Percentiles rank a stretch among this genome's conserved stretches.
These are phyloP conservation scores for Claviceps cyperi DNA, from an alignment of 2,329 filamentous ascomycete species.

Conservation along the genomic window DNA sequence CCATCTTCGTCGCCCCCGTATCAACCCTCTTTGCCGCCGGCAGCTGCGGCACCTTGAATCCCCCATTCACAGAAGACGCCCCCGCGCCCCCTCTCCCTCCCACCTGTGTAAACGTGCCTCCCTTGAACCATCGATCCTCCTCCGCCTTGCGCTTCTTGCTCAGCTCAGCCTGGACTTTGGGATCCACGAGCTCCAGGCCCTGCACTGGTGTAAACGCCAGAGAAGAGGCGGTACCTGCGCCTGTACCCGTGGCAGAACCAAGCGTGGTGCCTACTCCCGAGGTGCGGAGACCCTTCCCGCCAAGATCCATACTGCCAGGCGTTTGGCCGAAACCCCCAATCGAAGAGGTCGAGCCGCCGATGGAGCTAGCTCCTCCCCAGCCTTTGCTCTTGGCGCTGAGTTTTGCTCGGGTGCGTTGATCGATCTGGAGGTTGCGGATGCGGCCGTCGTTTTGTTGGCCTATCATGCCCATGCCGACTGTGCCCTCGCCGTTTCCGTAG, in stretches of 20 bases:
- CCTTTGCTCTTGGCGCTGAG: constrained; percentile 91
- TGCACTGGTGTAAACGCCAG: constrained; percentile 92
- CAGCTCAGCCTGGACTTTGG: constrained; percentile 76
- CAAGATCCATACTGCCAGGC: constrained; percentile 49
- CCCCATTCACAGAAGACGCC: constrained; percentile 35
- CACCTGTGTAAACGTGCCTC: constrained; percentile 90
- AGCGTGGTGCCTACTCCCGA: constrained; percentile 66
- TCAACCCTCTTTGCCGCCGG: constrained; percentile 57
- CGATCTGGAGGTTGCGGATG: constrained; percentile 76
- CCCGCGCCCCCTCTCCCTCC: constrained; percentile 24
- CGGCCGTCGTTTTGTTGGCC: constrained; percentile 78
- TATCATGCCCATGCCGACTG: constrained; percentile 88
- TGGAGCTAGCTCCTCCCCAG: constrained; percentile 63
- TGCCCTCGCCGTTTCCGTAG: constrained; percentile 74
- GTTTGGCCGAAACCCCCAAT: constrained; percentile 62
- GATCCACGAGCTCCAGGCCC: constrained; percentile 87
- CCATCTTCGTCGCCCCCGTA: constrained; percentile 22
- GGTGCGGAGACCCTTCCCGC: constrained; percentile 64
- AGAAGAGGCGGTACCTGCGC: constrained; percentile 73
- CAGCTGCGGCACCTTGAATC: constrained; percentile 71
- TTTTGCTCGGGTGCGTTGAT: constrained; percentile 84
- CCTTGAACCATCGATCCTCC: constrained; percentile 92
- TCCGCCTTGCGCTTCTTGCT: constrained; percentile 85
- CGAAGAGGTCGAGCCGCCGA: constrained; percentile 60
- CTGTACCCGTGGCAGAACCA: constrained; percentile 46